Percentiles rank a stretch among this genome's conserved stretches.
Conservation (phyloP, 148 eudicot species). For the Cornus controversa region DNA sequence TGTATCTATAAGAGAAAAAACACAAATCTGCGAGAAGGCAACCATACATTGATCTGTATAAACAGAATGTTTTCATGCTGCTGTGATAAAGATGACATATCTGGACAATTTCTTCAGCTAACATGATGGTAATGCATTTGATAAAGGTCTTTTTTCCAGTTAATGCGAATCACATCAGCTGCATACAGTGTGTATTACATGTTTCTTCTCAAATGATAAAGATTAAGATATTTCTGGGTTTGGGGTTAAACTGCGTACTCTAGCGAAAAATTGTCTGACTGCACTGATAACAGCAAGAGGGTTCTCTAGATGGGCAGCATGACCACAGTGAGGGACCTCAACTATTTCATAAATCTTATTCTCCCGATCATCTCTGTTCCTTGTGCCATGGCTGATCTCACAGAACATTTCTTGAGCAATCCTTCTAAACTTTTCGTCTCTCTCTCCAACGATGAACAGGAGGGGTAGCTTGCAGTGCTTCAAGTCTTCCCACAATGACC, state of each 20-base stretch:
- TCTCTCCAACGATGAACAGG: slow-evolving; percentile 65
- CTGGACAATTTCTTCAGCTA: too few relatives aligned
- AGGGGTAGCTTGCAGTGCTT: slow-evolving; percentile 56
- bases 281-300: slow-evolving; percentile 64
- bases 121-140: too few relatives aligned
- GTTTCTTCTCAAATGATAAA: too few relatives aligned
- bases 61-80: too few relatives aligned
- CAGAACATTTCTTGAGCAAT: slow-evolving; percentile 50
- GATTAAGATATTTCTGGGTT: not conserved
- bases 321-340: slow-evolving; percentile 71
- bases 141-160: too few relatives aligned
- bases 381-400: slow-evolving; percentile 26
- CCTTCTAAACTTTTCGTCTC: slow-evolving; percentile 65
- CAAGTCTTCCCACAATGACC: slow-evolving; percentile 87
- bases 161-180: too few relatives aligned
- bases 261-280: slow-evolving; percentile 51
- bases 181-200: too few relatives aligned
- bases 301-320: slow-evolving; percentile 90
- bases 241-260: slow-evolving; percentile 5
- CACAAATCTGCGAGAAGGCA: too few relatives aligned
- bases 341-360: slow-evolving; percentile 25
- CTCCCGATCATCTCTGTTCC: slow-evolving; percentile 10
- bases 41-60: too few relatives aligned
- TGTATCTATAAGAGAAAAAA: too few relatives aligned
- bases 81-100: too few relatives aligned